phyloP scores from a whole-genome alignment of 352 stramenopile species.

The Phytopythium mirpurense region DNA sequence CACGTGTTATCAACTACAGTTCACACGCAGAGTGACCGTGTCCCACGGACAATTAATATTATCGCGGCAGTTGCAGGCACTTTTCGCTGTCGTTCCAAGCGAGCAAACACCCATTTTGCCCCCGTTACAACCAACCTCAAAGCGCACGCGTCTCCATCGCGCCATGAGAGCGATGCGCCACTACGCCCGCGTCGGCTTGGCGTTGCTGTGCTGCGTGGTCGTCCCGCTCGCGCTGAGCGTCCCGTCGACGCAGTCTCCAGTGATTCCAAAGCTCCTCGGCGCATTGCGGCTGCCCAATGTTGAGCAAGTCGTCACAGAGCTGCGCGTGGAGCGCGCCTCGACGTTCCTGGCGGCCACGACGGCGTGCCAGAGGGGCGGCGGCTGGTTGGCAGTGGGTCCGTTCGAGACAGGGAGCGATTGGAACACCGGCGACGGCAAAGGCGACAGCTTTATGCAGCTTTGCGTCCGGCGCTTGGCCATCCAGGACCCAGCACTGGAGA shows the following conservation, averaged over 20 bases:
- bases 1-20: too few relatives aligned
- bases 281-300: background rate
- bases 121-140: too few relatives aligned
- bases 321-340: background rate
- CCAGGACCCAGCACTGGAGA: background rate
- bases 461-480: background rate
- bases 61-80: too few relatives aligned
- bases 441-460: background rate
- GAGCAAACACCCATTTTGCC: too few relatives aligned
- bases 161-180: background rate
- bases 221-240: background rate
- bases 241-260: background rate
- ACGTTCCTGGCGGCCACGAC: slow-evolving; percentile 1
- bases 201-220: background rate
- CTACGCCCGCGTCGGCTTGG: background rate
- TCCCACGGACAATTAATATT: too few relatives aligned
- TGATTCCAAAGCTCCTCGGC: background rate
- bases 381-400: background rate
- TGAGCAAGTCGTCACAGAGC: background rate
- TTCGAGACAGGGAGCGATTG: slow-evolving; percentile 1
- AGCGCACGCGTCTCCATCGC: too few relatives aligned
- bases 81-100: background rate
- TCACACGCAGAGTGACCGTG: too few relatives aligned
- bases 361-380: background rate
- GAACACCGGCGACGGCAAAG: background rate